A percentile compares a stretch with the other conserved stretches of the same genome.
Evolutionary conservation across 768 basidiomycete genomes (phyloP).

Genomic region (Termitomyces titanicus): DNA sequence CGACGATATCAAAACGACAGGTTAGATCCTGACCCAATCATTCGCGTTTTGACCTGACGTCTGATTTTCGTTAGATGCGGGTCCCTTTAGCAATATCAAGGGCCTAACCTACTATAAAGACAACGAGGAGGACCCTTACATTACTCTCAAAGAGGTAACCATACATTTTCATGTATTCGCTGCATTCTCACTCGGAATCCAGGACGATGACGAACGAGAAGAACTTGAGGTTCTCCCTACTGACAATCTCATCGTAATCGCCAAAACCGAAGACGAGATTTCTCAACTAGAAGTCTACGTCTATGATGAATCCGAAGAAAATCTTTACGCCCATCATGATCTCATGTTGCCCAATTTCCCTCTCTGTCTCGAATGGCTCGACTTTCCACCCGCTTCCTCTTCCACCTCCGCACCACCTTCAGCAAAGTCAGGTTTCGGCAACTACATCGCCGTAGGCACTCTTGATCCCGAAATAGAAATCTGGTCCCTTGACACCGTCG

Average conservation of each 20-base stretch:
- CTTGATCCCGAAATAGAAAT: slow-evolving; percentile 98
- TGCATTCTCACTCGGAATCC: slow-evolving; percentile 7
- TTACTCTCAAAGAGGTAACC: slow-evolving; percentile 89
- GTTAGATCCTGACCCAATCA: slow-evolving; percentile 21
- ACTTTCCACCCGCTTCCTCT: slow-evolving; percentile 76
- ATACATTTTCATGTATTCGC: background rate
- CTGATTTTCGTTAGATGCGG: slow-evolving; percentile 39
- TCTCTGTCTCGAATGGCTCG: slow-evolving; percentile 98
- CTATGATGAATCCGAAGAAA: slow-evolving; percentile 89
- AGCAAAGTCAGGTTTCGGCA: slow-evolving; percentile 51
- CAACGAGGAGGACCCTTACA: slow-evolving; percentile 93
- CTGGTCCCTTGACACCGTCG: slow-evolving; percentile 92
- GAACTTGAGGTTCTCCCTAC: slow-evolving; percentile 87
- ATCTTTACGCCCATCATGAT: slow-evolving; percentile 95
- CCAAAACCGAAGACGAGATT: slow-evolving; percentile 96
- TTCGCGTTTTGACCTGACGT: slow-evolving; percentile 3
- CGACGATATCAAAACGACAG: slow-evolving; percentile 50
- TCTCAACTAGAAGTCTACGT: slow-evolving; percentile 95
- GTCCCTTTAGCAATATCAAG: slow-evolving; percentile 94
- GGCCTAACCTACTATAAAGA: slow-evolving; percentile 89
- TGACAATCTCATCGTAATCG: slow-evolving; percentile 89
- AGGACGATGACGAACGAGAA: slow-evolving; percentile 79
- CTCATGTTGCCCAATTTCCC: slow-evolving; percentile 97
- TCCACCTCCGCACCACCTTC: slow-evolving; percentile 30
- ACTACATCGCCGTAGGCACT: slow-evolving; percentile 94